Base-by-base conservation (phyloP, 2,329 filamentous ascomycete species). In the Tolypocladium cylindrosporum region DNA sequence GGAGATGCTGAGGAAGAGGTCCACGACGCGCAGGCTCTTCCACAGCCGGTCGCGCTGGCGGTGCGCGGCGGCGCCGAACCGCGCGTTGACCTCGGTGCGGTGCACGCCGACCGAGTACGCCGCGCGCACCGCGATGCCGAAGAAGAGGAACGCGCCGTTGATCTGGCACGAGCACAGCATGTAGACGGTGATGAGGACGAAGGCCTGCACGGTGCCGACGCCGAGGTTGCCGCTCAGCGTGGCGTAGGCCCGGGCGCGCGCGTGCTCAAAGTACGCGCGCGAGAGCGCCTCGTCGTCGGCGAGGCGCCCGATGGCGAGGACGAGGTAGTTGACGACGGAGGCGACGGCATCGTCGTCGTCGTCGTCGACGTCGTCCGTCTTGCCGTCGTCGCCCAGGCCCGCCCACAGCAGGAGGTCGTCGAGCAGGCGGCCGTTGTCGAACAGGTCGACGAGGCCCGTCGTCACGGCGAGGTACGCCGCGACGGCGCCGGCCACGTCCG, bases 161-260 rank as follows among this genome's bases (percentile, higher is more conserved):
- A 82, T 80, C 63, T 82, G 79, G 56, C 78, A 81, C 4, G 79
- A 75, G 36, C 77, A 76, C 4, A 82, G 76, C 76, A 81, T 81
- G 67, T 81, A 81, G 9, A 82, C 61, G 0, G 79, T 80, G 41
- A 81, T 71, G 16, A 82, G 72, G 0, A 76, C 69, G 43, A 81
- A 81, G 0, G 74, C 75, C 60, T 81, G 78, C 0, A 81, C 76
- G 0, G 77, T 80, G 9, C 72, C 74, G 4, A 80, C 73, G 45
- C 78, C 75, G 31, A 81, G 66, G 58, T 78, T 77, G 8, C 74
- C 75, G 27, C 72, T 74, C 10, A 82, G 71, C 11, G 72, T 74
- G 0, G 71, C 69, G 7, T 79, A 72, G 0, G 79, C 79, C 11
- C 73, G 69, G 48, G 73, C 72, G 27, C 77, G 76, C 0, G 78